These are phyloP conservation scores for Ceratobasidium theobromae DNA, from an alignment of 1,284 basidiomycete species.

Conservation along the genomic window DNA sequence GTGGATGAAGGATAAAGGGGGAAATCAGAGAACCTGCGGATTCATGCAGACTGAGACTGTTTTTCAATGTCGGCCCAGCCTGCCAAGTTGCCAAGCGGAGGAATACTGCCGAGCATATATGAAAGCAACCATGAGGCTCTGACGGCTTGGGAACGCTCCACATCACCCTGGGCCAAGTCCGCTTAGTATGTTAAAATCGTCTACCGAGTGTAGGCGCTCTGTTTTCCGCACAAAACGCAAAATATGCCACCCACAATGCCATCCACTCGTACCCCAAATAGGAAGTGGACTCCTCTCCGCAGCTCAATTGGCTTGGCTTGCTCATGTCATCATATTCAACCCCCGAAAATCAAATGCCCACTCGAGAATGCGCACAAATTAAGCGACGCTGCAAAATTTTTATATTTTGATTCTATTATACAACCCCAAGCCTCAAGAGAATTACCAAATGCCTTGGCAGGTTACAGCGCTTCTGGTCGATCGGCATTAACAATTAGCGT, in stretches of 20 bases:
- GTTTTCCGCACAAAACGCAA: too few species aligned
- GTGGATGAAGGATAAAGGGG: not conserved
- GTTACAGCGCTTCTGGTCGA: not conserved
- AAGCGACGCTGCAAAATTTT: not conserved
- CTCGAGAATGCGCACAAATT: not conserved
- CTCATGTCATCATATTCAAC: not conserved
- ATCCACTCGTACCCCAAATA: not conserved
- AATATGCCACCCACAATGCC: too few species aligned
- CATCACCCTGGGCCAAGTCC: too few species aligned
- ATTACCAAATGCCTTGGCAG: too few species aligned
- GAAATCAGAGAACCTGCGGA: not conserved
- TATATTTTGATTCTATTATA: not conserved
- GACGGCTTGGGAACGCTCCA: too few species aligned
- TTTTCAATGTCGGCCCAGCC: too few species aligned
- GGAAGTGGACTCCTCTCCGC: not conserved
- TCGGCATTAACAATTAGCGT: slow-evolving; percentile 24
- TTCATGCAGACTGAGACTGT: too few species aligned
- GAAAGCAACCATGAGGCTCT: too few species aligned
- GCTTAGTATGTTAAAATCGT: too few species aligned
- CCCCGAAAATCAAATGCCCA: not conserved
- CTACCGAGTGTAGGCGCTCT: too few species aligned
- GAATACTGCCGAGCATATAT: too few species aligned
- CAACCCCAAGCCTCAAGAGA: not conserved
- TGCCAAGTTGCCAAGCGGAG: not conserved
- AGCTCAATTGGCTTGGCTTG: not conserved